Base-by-base conservation (phyloP, 768 basidiomycete genomes). In the Cystoderma amianthinum region DNA sequence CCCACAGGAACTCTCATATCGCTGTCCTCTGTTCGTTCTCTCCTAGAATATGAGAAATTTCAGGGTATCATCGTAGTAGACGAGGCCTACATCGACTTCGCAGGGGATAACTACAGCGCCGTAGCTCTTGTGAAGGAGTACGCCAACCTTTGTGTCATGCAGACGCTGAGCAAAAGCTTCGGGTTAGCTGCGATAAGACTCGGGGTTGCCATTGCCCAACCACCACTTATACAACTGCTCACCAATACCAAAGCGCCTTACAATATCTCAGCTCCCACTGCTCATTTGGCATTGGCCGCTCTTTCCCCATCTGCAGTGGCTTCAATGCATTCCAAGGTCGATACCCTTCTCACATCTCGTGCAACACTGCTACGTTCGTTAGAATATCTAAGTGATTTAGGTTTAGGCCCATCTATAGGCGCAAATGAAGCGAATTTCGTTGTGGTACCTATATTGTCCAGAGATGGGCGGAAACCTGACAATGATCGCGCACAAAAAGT, bases 81-180 rank as follows among this genome's bases (percentile, higher is more conserved):
- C 55, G 96, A 99, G 60, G 96, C 96, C 0, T 98, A 99, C 63
- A 86, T 98, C 56, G 96, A 99, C 59, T 99, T 98, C 53, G 78
- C 86, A 0, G 72, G 71, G 0, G 58, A 69, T 6, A 69, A 67
- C 13, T 62, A 71, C 20, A 85, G 82, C 32, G 87, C 90, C 0
- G 79, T 72, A 11, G 65, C 73, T 3, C 67, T 98, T 18, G 69
- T 96, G 39, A 69, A 78, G 43, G 77, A 88, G 36, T 98, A 88
- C 55, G 78, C 77, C 7, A 99, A 99, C 54, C 49, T 99, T 10
- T 84, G 86, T 53, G 91, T 99, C n/a, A 80, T 90, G 71, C 96
- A 99, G 57, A 98, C 96, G 2, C 64, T 98, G 25, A 95, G 91
- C 62, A 99, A 98, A 56, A 84, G 92, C 50, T 97, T 97, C 49